Percentiles rank a stretch among this genome's conserved stretches.
Conservation (phyloP, 176 grass and related monocot species). For the Chloris gayana region DNA sequence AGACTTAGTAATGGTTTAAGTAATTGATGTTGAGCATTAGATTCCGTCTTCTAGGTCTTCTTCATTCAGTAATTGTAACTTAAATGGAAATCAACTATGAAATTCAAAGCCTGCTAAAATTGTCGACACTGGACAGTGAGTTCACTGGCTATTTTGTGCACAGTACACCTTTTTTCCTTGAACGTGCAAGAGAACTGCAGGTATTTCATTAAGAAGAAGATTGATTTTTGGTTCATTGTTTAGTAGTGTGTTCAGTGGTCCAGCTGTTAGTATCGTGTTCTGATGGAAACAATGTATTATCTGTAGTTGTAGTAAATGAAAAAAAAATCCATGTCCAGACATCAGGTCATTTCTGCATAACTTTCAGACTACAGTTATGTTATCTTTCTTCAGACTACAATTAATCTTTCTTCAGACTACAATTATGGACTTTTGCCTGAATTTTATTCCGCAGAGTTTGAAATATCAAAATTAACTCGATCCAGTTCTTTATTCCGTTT, state of each 20-base stretch:
- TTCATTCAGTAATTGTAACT: neutral
- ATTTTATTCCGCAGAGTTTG: neutral
- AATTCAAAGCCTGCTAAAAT: neutral
- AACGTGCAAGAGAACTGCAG: no score
- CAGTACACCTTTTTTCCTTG: no score
- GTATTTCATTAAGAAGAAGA: no score
- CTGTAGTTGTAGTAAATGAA: no score
- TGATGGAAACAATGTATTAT: no score
- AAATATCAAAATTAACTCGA: neutral
- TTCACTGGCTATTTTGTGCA: no score
- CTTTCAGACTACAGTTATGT: neutral
- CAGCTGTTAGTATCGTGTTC: slow-evolving; percentile 1
- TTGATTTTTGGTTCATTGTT: neutral
- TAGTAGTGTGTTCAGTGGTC: neutral
- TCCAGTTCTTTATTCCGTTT: neutral
- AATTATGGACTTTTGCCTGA: neutral
- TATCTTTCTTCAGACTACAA: no score
- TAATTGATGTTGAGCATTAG: neutral
- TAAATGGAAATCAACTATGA: neutral
- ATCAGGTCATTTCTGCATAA: neutral
- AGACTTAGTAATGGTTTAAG: slow-evolving; percentile 3
- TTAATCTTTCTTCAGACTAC: no score
- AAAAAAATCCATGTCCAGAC: neutral
- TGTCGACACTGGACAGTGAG: slow-evolving; percentile 13
- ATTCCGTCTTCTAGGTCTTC: neutral